Evolutionary conservation across 208 protist species (phyloP), one percentile per base, ranked within the genome.

Genomic region (Trypanosoma cruzi): DNA sequence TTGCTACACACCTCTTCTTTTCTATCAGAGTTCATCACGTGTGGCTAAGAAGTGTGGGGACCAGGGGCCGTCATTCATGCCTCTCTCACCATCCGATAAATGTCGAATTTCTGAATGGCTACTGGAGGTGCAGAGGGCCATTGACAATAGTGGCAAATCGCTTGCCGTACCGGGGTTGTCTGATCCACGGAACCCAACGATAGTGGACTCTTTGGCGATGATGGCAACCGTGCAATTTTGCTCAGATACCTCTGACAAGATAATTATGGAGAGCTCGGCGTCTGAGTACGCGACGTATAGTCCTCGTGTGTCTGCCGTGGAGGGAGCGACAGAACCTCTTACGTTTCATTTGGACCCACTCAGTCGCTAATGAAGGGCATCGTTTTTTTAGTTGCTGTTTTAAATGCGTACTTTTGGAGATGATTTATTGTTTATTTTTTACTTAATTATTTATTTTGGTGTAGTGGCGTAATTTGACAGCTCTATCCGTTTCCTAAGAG

Each of bases 61-160:
- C 13, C 18, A n/a, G 16, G 22, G 31, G 22, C 26, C n/a, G 0
- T 34, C 10, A 10, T 24, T 54, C 11, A 49, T 49, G 31, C 52
- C 29, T 44, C 42, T 32, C 16, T 5, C 44, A 3, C 5, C 46
- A 28, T 22, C 32, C 28, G 20, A n/a, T 42, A 52, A 49, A 34
- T 52, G 26, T 49, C 49, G 65, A 18, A 71, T 71, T 36, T 55
- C 46, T 7, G 31, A 3, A 2, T 71, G 49, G 49, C 29, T 71
- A 11, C 29, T 34, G 22, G 65, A 71, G 31, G 65, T 71, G 1
- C 32, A 26, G 4, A 2, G 31, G 37, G 52, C 34, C 18, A 11
- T 20, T 37, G 20, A 20, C 14, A 26, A 22, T 40, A 42, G 18
- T 37, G 32, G 1, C 18, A 29, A 24, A 8, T 14, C 52, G 5